Evolutionary conservation across 2,329 filamentous ascomycete species (phyloP).

Genomic region (Stagonosporopsis vannaccii): DNA sequence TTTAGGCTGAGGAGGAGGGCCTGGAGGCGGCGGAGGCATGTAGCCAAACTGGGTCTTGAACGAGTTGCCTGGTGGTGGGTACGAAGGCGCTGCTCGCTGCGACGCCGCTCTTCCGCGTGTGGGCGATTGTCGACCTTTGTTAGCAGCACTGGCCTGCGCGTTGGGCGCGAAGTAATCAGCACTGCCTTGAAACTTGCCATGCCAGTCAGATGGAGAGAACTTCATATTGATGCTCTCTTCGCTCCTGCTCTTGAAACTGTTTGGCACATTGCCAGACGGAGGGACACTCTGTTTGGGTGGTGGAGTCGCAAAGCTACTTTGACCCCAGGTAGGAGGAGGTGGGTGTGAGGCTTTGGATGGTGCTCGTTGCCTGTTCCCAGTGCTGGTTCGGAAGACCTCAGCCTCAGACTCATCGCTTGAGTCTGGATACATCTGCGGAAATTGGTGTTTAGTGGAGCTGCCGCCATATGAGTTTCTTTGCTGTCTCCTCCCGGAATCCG

Average conservation of each 20-base stretch:
- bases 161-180: slow-evolving; percentile 53
- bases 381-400: slow-evolving; percentile 27
- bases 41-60: slow-evolving; percentile 19
- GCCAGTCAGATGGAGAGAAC: slow-evolving; percentile 57
- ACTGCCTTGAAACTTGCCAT: slow-evolving; percentile 54
- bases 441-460: slow-evolving; percentile 25
- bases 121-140: slow-evolving; percentile 41
- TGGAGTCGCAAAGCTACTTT: slow-evolving; percentile 26
- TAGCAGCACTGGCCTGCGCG: slow-evolving; percentile 31
- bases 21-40: slow-evolving; percentile 43
- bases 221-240: slow-evolving; percentile 59
- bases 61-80: slow-evolving; percentile 1
- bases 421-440: slow-evolving; percentile 40
- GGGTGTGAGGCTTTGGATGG: slow-evolving; percentile 25
- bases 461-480: slow-evolving; percentile 38
- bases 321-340: slow-evolving; percentile 27
- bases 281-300: slow-evolving; percentile 26
- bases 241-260: slow-evolving; percentile 54
- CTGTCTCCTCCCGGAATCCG: slow-evolving; percentile 41
- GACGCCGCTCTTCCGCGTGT: slow-evolving; percentile 37
- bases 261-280: slow-evolving; percentile 29
- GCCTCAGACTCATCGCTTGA: slow-evolving; percentile 39
- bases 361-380: slow-evolving; percentile 21
- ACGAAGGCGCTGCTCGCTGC: slow-evolving; percentile 27
- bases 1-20: slow-evolving; percentile 34